phyloP scores from a whole-genome alignment of 176 grass and related monocot genomes.

The Raddia guianensis region DNA sequence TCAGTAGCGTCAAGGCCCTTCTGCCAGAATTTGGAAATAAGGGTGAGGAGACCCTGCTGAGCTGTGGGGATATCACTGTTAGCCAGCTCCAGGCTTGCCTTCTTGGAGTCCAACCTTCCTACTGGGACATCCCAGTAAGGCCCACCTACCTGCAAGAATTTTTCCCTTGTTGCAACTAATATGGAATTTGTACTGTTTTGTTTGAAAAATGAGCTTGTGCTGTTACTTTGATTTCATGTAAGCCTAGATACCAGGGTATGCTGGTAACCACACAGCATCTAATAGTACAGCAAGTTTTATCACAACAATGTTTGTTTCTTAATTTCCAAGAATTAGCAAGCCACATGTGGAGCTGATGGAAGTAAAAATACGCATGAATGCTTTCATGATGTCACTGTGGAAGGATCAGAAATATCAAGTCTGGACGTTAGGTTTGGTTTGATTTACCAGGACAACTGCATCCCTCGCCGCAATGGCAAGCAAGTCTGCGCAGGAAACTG shows the following conservation, averaged over 20 bases:
- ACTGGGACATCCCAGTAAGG: constrained; percentile 98
- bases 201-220: not conserved
- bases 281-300: not conserved
- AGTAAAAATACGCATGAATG: not conserved
- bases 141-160: constrained; percentile 64
- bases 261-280: not conserved
- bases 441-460: constrained; percentile 65
- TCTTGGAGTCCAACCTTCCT: constrained; percentile 86
- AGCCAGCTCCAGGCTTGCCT: constrained; percentile 76
- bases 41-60: constrained; percentile 70
- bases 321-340: not conserved
- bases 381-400: not conserved
- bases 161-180: not conserved
- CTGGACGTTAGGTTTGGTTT: not conserved
- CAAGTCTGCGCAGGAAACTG: constrained; percentile 89
- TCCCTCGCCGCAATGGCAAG: constrained; percentile 93
- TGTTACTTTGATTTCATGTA: constrained; percentile 3
- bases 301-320: not conserved
- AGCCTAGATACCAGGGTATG: not conserved
- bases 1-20: constrained; percentile 92
- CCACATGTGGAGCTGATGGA: not conserved
- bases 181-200: not conserved
- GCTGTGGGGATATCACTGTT: constrained; percentile 86
- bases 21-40: constrained; percentile 90
- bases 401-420: not conserved